phyloP scores from a whole-genome alignment of 768 basidiomycete species.

The Mycena olivaceomarginata region DNA sequence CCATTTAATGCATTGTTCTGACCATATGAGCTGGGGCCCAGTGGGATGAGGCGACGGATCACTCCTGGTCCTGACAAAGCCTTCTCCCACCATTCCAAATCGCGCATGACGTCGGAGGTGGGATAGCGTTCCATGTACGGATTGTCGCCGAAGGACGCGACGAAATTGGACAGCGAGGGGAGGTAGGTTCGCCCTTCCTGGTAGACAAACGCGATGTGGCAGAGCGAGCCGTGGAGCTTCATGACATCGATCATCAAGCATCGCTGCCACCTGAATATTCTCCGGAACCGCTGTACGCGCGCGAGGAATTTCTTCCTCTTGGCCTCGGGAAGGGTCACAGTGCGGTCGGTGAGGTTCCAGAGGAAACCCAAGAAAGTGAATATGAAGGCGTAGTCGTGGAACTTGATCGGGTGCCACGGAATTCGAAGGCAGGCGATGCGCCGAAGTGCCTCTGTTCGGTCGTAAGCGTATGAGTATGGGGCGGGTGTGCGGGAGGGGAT shows the following conservation, averaged over 20 bases:
- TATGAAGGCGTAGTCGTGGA: background rate
- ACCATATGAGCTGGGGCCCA: too few species aligned
- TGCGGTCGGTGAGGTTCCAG: too few species aligned
- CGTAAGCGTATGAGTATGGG: background rate
- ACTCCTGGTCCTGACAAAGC: background rate
- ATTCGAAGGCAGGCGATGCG: background rate
- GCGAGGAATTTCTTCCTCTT: too few species aligned
- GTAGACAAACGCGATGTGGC: conserved; percentile 15
- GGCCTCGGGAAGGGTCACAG: too few species aligned
- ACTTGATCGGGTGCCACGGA: conserved; percentile 2
- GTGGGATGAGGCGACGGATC: background rate
- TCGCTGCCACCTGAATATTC: too few species aligned
- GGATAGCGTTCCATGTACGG: background rate
- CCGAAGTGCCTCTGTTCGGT: background rate
- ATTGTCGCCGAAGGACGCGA: background rate
- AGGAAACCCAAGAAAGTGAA: background rate
- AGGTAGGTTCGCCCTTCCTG: background rate
- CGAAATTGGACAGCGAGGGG: conserved; percentile 8
- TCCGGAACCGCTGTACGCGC: too few species aligned
- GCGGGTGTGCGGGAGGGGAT: too few species aligned
- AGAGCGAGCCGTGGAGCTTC: conserved; percentile 22
- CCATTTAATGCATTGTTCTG: too few species aligned
- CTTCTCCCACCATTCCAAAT: background rate
- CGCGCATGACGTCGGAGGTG: background rate
- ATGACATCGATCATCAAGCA: background rate